These are phyloP conservation scores for Blastomyces silverae DNA, from an alignment of 2,329 filamentous ascomycete genomes.

Conservation along the genomic window DNA sequence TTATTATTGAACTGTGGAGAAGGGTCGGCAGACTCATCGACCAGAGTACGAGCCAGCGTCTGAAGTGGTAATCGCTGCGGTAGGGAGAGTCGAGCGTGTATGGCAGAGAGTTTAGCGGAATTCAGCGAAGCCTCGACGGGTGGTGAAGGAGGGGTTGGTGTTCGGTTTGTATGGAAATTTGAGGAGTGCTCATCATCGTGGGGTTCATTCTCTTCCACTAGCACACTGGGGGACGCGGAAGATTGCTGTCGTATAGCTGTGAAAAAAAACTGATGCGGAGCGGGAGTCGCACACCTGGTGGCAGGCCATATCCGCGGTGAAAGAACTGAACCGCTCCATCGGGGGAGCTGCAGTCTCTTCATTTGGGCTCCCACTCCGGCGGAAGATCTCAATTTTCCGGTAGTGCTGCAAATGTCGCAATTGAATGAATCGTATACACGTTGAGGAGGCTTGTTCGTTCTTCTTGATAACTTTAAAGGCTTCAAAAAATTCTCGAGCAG, in stretches of 20 bases:
- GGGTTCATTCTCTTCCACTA: constrained; percentile 26
- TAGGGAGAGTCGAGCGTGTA: constrained; percentile 82
- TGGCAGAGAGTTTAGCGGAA: constrained; percentile 84
- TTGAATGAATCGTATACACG: constrained; percentile 6
- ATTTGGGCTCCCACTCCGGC: constrained; percentile 28
- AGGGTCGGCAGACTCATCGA: constrained; percentile 76
- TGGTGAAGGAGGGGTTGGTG: constrained; percentile 59
- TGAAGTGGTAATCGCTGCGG: constrained; percentile 74
- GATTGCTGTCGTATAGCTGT: constrained; percentile 38
- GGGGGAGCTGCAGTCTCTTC: constrained; percentile 47
- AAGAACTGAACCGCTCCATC: constrained; percentile 48
- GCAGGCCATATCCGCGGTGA: constrained; percentile 42
- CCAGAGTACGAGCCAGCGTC: constrained; percentile 76
- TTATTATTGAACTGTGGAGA: constrained; percentile 81
- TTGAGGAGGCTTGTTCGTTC: background rate
- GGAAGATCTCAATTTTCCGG: background rate
- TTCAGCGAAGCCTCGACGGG: constrained; percentile 57
- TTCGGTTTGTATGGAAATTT: constrained; percentile 27
- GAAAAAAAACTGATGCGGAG: constrained; percentile 22
- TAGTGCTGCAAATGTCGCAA: constrained; percentile 11
- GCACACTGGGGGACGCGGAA: constrained; percentile 31
- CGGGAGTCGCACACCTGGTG: constrained; percentile 21
- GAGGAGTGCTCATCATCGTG: constrained; percentile 26
- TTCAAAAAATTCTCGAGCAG: constrained; percentile 33
- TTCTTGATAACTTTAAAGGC: constrained; percentile 19